These are phyloP conservation scores for Fusarium staphyleae DNA, from an alignment of 2,329 filamentous ascomycete species.

Conservation along the genomic window DNA sequence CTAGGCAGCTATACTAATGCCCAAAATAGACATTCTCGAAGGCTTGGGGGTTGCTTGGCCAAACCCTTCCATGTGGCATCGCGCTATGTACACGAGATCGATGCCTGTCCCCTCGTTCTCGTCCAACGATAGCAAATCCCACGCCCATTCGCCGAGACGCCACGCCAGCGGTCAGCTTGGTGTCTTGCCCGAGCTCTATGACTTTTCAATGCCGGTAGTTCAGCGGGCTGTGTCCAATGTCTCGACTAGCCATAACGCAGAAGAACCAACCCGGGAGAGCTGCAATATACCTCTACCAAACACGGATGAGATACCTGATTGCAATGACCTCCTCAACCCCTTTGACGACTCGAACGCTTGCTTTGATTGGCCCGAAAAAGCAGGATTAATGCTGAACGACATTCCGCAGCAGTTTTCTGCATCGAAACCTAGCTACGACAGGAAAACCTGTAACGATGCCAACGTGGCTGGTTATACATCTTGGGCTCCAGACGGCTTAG, in stretches of 20 bases:
- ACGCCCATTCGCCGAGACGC: conserved; percentile 68
- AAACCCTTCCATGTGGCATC: conserved; percentile 72
- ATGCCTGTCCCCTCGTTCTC: conserved; percentile 52
- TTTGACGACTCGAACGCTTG: conserved; percentile 38
- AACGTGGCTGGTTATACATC: conserved; percentile 54
- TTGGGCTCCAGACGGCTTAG: conserved; percentile 11
- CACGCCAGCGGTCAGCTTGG: background rate
- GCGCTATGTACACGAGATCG: conserved; percentile 51
- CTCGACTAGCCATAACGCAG: background rate
- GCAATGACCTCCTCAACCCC: conserved; percentile 21
- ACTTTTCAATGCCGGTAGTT: background rate
- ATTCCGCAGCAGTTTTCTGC: background rate
- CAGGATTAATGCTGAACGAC: conserved; percentile 25
- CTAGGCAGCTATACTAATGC: background rate
- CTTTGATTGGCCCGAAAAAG: conserved; percentile 40
- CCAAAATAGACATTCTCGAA: conserved; percentile 69
- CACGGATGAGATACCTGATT: background rate
- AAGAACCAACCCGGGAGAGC: background rate
- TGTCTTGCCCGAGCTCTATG: background rate
- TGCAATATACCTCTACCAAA: conserved; percentile 1
- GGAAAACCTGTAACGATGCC: conserved; percentile 48
- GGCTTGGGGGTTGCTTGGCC: conserved; percentile 80
- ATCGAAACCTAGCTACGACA: conserved; percentile 18
- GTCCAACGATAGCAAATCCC: conserved; percentile 60
- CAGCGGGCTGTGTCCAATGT: background rate